Percentiles rank a stretch among this genome's conserved stretches.
Conservation (phyloP, 768 basidiomycete genomes). For the Exidia glandulosa region DNA sequence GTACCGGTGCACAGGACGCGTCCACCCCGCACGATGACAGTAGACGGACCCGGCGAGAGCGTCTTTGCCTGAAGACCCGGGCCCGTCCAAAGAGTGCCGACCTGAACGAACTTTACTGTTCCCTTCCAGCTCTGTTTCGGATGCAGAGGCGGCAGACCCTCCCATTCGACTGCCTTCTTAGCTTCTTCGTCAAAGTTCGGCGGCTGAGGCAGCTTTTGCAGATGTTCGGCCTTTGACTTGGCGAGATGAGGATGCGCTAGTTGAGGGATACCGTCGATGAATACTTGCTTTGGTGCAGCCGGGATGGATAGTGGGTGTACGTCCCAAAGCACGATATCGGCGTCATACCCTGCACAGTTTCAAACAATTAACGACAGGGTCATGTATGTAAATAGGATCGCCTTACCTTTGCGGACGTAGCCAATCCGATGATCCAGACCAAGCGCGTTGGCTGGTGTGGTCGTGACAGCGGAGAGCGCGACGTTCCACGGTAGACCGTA, state of each 20-base stretch:
- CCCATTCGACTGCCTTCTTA: conserved; percentile 17
- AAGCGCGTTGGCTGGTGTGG: conserved; percentile 23
- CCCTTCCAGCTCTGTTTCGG: conserved; percentile 10
- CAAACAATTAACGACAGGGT: background rate
- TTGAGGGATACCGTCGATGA: conserved; percentile 33
- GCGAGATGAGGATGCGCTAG: conserved; percentile 4
- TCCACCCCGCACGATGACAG: conserved; percentile 20
- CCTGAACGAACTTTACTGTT: conserved; percentile 23
- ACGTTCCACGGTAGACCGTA: conserved; percentile 23
- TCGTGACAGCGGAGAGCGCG: conserved; percentile 23
- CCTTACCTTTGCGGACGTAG: conserved; percentile 12
- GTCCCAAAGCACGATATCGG: conserved; percentile 19
- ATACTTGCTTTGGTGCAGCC: conserved; percentile 30
- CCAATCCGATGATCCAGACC: conserved; percentile 31
- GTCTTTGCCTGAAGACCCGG: background rate
- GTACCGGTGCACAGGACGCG: conserved; percentile 24
- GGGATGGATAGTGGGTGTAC: conserved; percentile 26
- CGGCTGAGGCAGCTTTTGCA: conserved; percentile 18
- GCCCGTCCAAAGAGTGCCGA: conserved; percentile 11
- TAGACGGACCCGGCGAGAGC: background rate
- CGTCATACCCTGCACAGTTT: conserved; percentile 13
- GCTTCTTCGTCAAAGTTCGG: conserved; percentile 23
- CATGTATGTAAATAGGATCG: no score
- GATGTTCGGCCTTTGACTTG: conserved; percentile 15
- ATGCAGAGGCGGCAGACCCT: conserved; percentile 25